These are phyloP conservation scores for Atkinsonella texensis DNA, from an alignment of 2,329 filamentous ascomycete species.

Conservation along the genomic window DNA sequence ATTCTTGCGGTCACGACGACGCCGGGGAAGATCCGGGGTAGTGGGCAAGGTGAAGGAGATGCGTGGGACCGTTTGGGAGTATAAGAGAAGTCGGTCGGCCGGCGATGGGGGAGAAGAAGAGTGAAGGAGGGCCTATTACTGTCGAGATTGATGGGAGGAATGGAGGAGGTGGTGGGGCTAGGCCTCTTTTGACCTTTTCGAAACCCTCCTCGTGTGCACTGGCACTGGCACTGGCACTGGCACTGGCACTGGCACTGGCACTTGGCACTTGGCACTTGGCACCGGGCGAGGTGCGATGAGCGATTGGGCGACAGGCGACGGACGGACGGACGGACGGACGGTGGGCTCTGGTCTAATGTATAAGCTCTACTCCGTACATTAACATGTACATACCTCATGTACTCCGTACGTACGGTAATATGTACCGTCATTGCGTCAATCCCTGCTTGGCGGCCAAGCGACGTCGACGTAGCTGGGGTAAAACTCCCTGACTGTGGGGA, in stretches of 20 bases:
- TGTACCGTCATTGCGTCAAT: neutral
- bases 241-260: neutral
- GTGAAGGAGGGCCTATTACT: neutral
- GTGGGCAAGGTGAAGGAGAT: conserved; percentile 7
- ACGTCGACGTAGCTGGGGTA: neutral
- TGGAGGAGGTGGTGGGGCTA: conserved; percentile 4
- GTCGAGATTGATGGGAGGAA: neutral
- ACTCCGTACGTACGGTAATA: no score
- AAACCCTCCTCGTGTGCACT: neutral
- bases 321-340: no score
- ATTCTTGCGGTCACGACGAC: conserved; percentile 8
- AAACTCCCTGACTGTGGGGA: neutral
- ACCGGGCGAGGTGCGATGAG: neutral
- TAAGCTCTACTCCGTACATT: no score
- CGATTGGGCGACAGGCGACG: no score
- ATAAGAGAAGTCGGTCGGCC: neutral
- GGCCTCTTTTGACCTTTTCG: conserved; percentile 1
- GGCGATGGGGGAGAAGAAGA: neutral
- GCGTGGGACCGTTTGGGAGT: conserved; percentile 5
- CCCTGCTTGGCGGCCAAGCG: neutral
- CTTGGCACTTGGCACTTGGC: neutral
- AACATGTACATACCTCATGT: no score
- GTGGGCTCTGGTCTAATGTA: neutral
- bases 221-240: neutral
- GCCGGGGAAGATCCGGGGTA: conserved; percentile 13